These are phyloP conservation scores for Fusarium sororula DNA, from an alignment of 2,329 filamentous ascomycete genomes.

Conservation along the genomic window DNA sequence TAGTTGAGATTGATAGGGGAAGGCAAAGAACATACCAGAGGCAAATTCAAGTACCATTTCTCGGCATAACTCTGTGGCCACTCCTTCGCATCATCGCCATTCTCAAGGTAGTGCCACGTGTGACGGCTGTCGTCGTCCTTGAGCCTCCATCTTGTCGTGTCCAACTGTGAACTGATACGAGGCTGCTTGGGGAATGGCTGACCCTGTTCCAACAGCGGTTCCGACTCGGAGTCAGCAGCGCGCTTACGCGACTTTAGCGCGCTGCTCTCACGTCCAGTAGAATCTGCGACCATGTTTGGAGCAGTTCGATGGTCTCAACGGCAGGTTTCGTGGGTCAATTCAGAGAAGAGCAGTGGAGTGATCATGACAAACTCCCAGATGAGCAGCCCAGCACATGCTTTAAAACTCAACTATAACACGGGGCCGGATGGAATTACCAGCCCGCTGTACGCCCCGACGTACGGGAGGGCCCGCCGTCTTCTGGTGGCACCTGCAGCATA, in stretches of 20 bases:
- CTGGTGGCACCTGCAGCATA: conserved; percentile 21
- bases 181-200: conserved; percentile 55
- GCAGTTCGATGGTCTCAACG: background rate
- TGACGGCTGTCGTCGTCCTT: conserved; percentile 84
- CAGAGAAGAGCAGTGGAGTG: conserved; percentile 20
- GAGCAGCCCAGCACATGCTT: conserved; percentile 31
- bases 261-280: conserved; percentile 45
- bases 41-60: conserved; percentile 84
- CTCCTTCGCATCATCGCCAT: conserved; percentile 72
- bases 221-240: conserved; percentile 49
- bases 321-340: conserved; percentile 4
- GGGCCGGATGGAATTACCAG: conserved; percentile 10
- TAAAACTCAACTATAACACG: conserved; percentile 12
- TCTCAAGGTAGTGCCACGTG: conserved; percentile 91
- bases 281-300: conserved; percentile 40
- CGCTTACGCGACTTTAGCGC: conserved; percentile 54
- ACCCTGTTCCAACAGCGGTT: conserved; percentile 41
- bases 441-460: background rate
- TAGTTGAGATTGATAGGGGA: conserved; percentile 2
- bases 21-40: conserved; percentile 66
- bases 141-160: conserved; percentile 85
- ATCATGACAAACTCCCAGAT: background rate
- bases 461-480: conserved; percentile 12
- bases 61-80: conserved; percentile 94
- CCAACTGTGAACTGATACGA: conserved; percentile 69